phyloP scores from a whole-genome alignment of 179 eudicot genomes.

The Sideroxylon spinosum region DNA sequence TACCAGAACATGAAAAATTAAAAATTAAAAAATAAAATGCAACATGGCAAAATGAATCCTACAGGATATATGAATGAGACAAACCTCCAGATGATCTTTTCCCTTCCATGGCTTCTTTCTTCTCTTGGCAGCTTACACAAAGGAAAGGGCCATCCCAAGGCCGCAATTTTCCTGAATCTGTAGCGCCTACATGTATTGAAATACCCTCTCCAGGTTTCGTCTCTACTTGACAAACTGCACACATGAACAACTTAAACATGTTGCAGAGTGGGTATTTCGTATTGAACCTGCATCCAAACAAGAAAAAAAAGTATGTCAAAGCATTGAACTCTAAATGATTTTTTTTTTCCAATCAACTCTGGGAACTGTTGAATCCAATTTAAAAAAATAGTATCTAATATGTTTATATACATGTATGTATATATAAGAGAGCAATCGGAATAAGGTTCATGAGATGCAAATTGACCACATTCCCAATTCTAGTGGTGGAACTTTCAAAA shows the following conservation, averaged over 20 bases:
- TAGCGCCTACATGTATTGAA: conserved; percentile 62
- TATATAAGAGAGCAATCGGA: too few species aligned
- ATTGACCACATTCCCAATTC: neutral
- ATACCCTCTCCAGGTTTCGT: conserved; percentile 91
- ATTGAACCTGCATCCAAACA: conserved; percentile 61
- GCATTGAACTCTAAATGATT: neutral
- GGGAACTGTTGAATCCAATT: too few species aligned
- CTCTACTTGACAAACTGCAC: conserved; percentile 93
- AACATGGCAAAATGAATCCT: neutral
- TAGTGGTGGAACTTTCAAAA: conserved; percentile 7
- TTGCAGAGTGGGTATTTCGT: conserved; percentile 88
- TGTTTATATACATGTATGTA: too few species aligned
- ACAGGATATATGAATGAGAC: neutral
- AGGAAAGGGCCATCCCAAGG: conserved; percentile 99
- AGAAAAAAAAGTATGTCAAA: neutral
- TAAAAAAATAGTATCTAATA: too few species aligned
- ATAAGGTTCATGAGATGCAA: neutral
- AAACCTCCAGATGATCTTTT: conserved; percentile 86
- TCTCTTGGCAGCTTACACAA: conserved; percentile 83
- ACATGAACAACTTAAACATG: conserved; percentile 89
- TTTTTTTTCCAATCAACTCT: neutral
- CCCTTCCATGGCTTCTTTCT: conserved; percentile 99
- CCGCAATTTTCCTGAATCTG: conserved; percentile 50
- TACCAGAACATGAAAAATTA: conserved; percentile 2
- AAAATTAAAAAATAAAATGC: too few species aligned